Evolutionary conservation across 495 filamentous ascomycete genomes (phyloP), one percentile per base, ranked within the genome.

Genomic region (Penicillium waksmanii): DNA sequence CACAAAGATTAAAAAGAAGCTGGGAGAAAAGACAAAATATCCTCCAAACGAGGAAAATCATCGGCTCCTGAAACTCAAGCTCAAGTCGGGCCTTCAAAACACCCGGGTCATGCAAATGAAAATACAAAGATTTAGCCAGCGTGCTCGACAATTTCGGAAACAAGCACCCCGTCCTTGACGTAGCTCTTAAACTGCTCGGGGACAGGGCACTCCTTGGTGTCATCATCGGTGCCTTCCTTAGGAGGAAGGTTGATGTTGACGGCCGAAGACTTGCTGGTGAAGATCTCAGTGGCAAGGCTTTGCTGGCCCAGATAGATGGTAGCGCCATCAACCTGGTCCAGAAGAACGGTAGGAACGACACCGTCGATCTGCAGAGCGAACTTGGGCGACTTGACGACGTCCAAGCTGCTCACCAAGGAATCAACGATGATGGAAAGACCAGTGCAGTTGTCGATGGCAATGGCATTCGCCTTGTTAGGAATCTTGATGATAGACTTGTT

Each of bases 301-400:
- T 93, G 88, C 66, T 87, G 87, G 65, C 86, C 83, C 18, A 98
- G 82, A 75, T 96, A 98, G 55, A 98, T 73, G 42, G 86, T 85
- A 18, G 91, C 95, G 56, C 92, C 89, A 69, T 98, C 95, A 51
- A 97, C 88, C 77, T 97, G 91, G 72, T 98, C 96, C 50, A 98
- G 76, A 52, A 97, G 75, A 53, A 98, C 75, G 19, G 93, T 97
- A 12, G 96, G 95, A 25, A 96, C 82, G 8, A 78, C 83, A 53
- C 91, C 93, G 43, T 93, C 73, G 33, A 98, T 88, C 75, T 98
- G 93, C 18, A 98, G 77, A 34, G 92, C 92, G 69, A 99, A 97
- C 65, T 92, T 93, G 56, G 89, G 84, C 55, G 86, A 92, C 78
- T 96, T 97, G 82, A 99, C 93, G 46, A 94, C 88, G 66, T 98